These are phyloP conservation scores for Sugiyamaella paludigena DNA, from an alignment of 1,139 yeast species.

Conservation along the genomic window DNA sequence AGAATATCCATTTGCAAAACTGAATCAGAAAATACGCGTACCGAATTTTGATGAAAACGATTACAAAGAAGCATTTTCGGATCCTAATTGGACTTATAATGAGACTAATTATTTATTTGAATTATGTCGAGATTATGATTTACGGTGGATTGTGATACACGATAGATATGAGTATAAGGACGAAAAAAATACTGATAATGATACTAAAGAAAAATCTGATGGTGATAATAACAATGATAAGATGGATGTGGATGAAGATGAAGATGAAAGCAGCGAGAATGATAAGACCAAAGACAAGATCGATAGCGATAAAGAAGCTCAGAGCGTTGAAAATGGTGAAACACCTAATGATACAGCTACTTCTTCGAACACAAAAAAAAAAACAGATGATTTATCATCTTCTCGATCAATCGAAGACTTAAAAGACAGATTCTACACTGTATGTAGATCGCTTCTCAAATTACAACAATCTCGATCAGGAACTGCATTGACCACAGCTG, in stretches of 20 bases:
- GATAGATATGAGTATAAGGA: slow-evolving; percentile 61
- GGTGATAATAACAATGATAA: slow-evolving; percentile 10
- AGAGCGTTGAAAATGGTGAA: background rate
- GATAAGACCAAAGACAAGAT: slow-evolving; percentile 13
- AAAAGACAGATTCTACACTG: slow-evolving; percentile 73
- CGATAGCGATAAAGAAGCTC: slow-evolving; percentile 7
- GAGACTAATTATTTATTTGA: slow-evolving; percentile 78
- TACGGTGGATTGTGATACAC: slow-evolving; percentile 81
- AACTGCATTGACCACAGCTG: slow-evolving; percentile 40
- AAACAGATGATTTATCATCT: no score
- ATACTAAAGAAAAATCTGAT: no score
- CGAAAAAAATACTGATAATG: slow-evolving; percentile 6
- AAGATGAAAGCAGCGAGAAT: slow-evolving; percentile 14
- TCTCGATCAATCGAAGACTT: slow-evolving; percentile 65
- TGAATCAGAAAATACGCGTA: slow-evolving; percentile 63
- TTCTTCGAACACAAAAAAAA: background rate
- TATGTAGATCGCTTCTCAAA: slow-evolving; percentile 48
- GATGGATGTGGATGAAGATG: slow-evolving; percentile 17
- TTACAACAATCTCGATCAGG: slow-evolving; percentile 41
- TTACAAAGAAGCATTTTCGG: slow-evolving; percentile 44
- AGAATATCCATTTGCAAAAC: slow-evolving; percentile 73
- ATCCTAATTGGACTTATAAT: slow-evolving; percentile 63
- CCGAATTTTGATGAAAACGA: slow-evolving; percentile 70
- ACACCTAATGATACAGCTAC: background rate
- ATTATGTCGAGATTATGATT: slow-evolving; percentile 67